Evolutionary conservation across 345 rosid species (phyloP), one percentile per base, ranked within the genome.

Genomic region (Cardamine chenopodiifolia): DNA sequence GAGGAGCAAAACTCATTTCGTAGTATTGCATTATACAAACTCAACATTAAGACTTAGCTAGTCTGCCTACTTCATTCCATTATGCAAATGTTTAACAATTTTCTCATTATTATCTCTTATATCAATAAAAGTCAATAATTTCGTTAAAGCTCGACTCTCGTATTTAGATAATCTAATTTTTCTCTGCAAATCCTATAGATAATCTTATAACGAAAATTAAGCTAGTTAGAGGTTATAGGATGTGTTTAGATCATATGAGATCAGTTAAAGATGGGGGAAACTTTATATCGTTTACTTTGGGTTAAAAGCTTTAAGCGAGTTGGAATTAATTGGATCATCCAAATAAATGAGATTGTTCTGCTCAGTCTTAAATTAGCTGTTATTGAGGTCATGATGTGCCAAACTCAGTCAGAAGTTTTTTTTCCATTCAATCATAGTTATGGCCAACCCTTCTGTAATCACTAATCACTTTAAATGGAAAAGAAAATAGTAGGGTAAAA

Each of bases 391-490:
- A 61, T 18, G 12, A 0, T 50, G 23, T 62, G 47, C 64, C 55
- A 72, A 40, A 28, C 75, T 60, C 47, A 71, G 8, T 39, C 18
- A 59, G 20, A 19, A 18, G 5, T 10, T 13, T 12, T 12, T 11
- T 23, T 9, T 3, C 12, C 18, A 47, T 22, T 35, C 32, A 26
- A 72, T 53, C n/a, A n/a, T n/a, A n/a, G n/a, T n/a, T n/a, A n/a
- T 53, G 70, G 71, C 44, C 77, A 72, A 53, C 55, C 20, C 23
- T 40, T 42, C n/a, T n/a, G n/a, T n/a, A 73, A 14, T 54, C 9
- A 28, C 10, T n/a, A n/a, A n/a, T n/a, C n/a, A n/a, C n/a, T n/a
- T 14, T 31, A 28, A 53, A 62, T 12, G 35, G 3, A 34, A 19
- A 37, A 39, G 13, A 28, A 18, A 15, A 29, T 18, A 29, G 19